Evolutionary conservation across 2,329 filamentous ascomycete genomes (phyloP).

Genomic region (Emmonsiellopsis sp.): DNA sequence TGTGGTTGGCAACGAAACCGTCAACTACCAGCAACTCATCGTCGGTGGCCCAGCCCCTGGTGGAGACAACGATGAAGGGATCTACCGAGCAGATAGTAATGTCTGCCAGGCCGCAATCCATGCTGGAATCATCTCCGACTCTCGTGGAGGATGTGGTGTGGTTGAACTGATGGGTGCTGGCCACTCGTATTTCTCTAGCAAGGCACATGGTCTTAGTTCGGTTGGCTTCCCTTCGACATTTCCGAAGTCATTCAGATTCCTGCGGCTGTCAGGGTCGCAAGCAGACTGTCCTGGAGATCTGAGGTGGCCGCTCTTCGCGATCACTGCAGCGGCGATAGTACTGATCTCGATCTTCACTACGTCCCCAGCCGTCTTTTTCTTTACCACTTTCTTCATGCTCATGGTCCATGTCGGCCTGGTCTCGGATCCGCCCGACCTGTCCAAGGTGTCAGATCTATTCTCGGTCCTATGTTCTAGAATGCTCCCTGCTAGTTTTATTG

Average conservation of each 20-base stretch:
- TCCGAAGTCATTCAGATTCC: slow-evolving; percentile 74
- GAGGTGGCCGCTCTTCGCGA: slow-evolving; percentile 71
- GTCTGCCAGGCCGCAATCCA: slow-evolving; percentile 80
- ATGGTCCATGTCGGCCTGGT: slow-evolving; percentile 88
- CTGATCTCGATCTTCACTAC: slow-evolving; percentile 73
- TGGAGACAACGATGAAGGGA: slow-evolving; percentile 27
- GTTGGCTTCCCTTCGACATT: slow-evolving; percentile 79
- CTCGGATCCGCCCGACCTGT: slow-evolving; percentile 68
- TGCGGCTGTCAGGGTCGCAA: slow-evolving; percentile 42
- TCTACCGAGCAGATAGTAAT: slow-evolving; percentile 84
- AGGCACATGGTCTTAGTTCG: slow-evolving; percentile 65
- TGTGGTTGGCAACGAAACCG: slow-evolving; percentile 41
- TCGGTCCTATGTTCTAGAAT: slow-evolving; percentile 72
- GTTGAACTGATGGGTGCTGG: slow-evolving; percentile 63
- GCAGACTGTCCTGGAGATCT: slow-evolving; percentile 64
- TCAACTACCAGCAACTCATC: slow-evolving; percentile 43
- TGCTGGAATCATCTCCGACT: slow-evolving; percentile 63
- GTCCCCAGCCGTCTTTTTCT: slow-evolving; percentile 73
- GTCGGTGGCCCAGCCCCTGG: slow-evolving; percentile 39
- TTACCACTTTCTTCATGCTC: slow-evolving; percentile 66
- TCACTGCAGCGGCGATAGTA: slow-evolving; percentile 71
- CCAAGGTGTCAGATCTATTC: slow-evolving; percentile 59
- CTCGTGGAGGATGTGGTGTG: slow-evolving; percentile 71
- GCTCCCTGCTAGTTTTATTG: slow-evolving; percentile 77
- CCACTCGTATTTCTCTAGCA: slow-evolving; percentile 52